phyloP scores from a whole-genome alignment of 371 early-diverging fungal species.

The Chytridiales sp. region DNA sequence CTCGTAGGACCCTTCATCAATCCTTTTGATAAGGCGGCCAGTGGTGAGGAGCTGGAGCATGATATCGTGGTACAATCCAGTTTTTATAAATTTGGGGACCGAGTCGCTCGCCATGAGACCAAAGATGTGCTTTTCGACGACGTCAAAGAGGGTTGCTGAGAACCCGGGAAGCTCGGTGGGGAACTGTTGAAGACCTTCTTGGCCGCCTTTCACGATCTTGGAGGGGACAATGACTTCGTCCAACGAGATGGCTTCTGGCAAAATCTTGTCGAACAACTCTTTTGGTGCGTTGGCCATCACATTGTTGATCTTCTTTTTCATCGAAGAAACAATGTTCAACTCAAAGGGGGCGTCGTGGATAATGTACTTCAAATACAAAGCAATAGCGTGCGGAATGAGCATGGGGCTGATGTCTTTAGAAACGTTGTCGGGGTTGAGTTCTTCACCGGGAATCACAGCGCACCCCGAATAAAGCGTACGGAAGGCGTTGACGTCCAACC shows the following conservation, averaged over 20 bases:
- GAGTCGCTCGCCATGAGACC: conserved; percentile 75
- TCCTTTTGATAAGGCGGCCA: conserved; percentile 6
- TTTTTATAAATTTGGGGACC: conserved; percentile 74
- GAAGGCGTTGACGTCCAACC: conserved; percentile 54
- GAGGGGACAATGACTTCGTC: conserved; percentile 22
- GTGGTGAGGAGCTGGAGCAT: conserved; percentile 24
- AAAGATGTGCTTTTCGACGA: conserved; percentile 69
- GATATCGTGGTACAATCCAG: conserved; percentile 56
- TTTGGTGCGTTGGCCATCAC: conserved; percentile 14
- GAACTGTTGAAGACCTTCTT: not conserved
- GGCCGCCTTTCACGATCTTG: conserved; percentile 4
- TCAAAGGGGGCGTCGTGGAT: conserved; percentile 57
- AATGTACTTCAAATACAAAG: conserved; percentile 63
- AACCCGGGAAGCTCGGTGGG: conserved; percentile 21
- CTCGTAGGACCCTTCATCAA: no score
- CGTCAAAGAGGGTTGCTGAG: conserved; percentile 58
- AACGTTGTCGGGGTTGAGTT: conserved; percentile 45
- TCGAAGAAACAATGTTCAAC: conserved; percentile 53
- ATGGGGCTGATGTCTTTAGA: conserved; percentile 32
- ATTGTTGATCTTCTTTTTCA: conserved; percentile 25
- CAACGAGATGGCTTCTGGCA: conserved; percentile 21
- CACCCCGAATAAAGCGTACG: conserved; percentile 16
- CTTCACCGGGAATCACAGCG: conserved; percentile 42
- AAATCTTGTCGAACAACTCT: conserved; percentile 19
- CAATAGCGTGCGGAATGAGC: conserved; percentile 56